Evolutionary conservation across 192 early-diverging fungal species (phyloP), one percentile per base, ranked within the genome.

Genomic region (Haplosporangium gracile): DNA sequence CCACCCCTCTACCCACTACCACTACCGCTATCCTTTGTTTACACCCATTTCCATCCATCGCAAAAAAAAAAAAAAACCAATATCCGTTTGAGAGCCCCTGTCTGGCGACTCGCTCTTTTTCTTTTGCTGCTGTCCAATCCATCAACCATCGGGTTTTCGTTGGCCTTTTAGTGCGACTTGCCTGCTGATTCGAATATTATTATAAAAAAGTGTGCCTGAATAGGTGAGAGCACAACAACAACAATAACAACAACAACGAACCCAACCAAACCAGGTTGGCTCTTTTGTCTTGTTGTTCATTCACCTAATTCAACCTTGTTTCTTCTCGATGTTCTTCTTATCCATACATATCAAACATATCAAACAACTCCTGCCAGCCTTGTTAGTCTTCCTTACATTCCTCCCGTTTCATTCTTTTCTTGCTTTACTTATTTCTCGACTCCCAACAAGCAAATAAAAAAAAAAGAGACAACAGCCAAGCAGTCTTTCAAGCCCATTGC

Each of bases 61-160:
- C 60, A 60, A 63, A 29, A 26, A 24, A 60, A 8, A 8, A n/a
- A n/a, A 63, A 29, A 63, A 26, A 5, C 49, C 49, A 51, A 51
- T 29, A 60, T 24, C 60, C 29, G 60, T 32, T 51, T 65, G 60
- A 65, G 60, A 65, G 60, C 60, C 60, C 60, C 60, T 65, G 60
- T 65, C 60, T 65, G 60, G 60, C 60, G 26, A 65, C 60, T 32
- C 60, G 10, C 60, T 65, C 60, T 29, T 60, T 24, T 29, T 24
- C n/a, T 2, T 26, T 60, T n/a, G 29, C n/a, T 51, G 49, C 18
- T 51, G 49, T 51, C 49, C 49, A 51, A 51, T 51, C 49, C 18
- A 51, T 51, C 49, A 2, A 51, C 49, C 49, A 51, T 51, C 49
- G 18, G 49, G 49, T 51, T 51, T 26, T 60, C 55, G 60, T 65